Evolutionary conservation across 495 filamentous ascomycete species (phyloP).

Genomic region (Penicillium odoratum): DNA sequence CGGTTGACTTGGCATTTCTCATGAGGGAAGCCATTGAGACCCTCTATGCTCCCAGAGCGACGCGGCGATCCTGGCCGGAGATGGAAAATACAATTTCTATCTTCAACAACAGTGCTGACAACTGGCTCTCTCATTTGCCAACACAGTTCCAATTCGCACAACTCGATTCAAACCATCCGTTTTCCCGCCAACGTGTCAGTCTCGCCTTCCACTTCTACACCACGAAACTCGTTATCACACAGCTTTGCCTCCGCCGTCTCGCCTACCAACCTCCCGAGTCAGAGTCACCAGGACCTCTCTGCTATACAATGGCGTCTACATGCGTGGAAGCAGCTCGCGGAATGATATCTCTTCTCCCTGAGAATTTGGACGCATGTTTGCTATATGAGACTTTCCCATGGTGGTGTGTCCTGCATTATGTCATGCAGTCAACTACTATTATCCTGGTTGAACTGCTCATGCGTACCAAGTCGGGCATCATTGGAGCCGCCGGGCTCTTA

Average conservation of each 20-base stretch:
- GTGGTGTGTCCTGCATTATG: slow-evolving; percentile 61
- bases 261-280: slow-evolving; percentile 15
- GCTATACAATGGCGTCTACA: slow-evolving; percentile 45
- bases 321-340: slow-evolving; percentile 52
- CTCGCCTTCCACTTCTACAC: slow-evolving; percentile 57
- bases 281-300: slow-evolving; percentile 33
- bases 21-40: slow-evolving; percentile 24
- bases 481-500: slow-evolving; percentile 39
- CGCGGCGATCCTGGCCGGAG: slow-evolving; percentile 23
- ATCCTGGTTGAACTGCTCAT: slow-evolving; percentile 55
- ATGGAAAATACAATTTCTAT: slow-evolving; percentile 22
- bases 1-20: slow-evolving; percentile 26
- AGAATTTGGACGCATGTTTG: slow-evolving; percentile 28
- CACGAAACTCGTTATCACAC: slow-evolving; percentile 54
- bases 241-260: slow-evolving; percentile 59
- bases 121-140: slow-evolving; percentile 28
- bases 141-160: slow-evolving; percentile 29
- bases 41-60: slow-evolving; percentile 24
- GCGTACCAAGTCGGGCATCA: slow-evolving; percentile 35
- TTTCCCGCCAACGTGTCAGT: slow-evolving; percentile 31
- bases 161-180: slow-evolving; percentile 22
- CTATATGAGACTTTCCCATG: slow-evolving; percentile 53
- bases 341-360: slow-evolving; percentile 50
- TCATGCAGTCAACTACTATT: slow-evolving; percentile 58
- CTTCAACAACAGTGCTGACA: slow-evolving; percentile 23